These are phyloP conservation scores for Tuber magnatum DNA, from an alignment of 495 filamentous ascomycete genomes.

Conservation along the genomic window DNA sequence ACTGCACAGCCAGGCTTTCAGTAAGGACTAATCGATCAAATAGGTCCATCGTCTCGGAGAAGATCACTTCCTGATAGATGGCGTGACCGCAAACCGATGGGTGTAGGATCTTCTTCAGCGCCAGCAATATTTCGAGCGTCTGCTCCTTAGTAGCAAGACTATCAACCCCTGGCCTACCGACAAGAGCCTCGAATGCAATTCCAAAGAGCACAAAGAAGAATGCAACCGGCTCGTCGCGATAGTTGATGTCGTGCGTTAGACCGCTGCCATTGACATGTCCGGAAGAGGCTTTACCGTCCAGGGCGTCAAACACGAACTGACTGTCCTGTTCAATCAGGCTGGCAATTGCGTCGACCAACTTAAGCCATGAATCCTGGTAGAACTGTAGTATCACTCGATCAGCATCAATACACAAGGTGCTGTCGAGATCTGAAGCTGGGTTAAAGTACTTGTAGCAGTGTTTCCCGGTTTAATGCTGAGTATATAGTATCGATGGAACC, in stretches of 20 bases:
- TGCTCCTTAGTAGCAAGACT: slow-evolving; percentile 66
- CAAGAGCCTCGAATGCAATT: slow-evolving; percentile 89
- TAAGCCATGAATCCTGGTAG: slow-evolving; percentile 96
- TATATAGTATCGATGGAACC: slow-evolving; percentile 84
- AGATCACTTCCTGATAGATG: slow-evolving; percentile 91
- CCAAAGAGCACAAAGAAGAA: slow-evolving; percentile 99
- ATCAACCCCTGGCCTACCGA: slow-evolving; percentile 65
- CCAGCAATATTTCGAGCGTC: slow-evolving; percentile 79
- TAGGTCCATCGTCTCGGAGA: slow-evolving; percentile 94
- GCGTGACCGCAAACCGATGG: slow-evolving; percentile 94
- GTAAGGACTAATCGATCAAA: slow-evolving; percentile 89
- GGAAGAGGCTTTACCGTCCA: slow-evolving; percentile 73
- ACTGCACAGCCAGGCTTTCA: slow-evolving; percentile 80
- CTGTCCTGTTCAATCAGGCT: slow-evolving; percentile 96
- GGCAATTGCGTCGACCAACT: slow-evolving; percentile 92
- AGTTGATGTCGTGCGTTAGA: slow-evolving; percentile 73
- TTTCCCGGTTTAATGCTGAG: slow-evolving; percentile 87
- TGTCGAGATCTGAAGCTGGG: neutral
- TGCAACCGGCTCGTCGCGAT: slow-evolving; percentile 92
- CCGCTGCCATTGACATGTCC: slow-evolving; percentile 50
- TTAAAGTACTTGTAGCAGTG: slow-evolving; percentile 60
- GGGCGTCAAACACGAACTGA: slow-evolving; percentile 90
- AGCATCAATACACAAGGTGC: slow-evolving; percentile 19
- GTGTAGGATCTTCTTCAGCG: slow-evolving; percentile 87
- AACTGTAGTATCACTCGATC: slow-evolving; percentile 52